Conservation (phyloP, 495 filamentous ascomycete genomes). For the Geopyxis carbonaria region DNA sequence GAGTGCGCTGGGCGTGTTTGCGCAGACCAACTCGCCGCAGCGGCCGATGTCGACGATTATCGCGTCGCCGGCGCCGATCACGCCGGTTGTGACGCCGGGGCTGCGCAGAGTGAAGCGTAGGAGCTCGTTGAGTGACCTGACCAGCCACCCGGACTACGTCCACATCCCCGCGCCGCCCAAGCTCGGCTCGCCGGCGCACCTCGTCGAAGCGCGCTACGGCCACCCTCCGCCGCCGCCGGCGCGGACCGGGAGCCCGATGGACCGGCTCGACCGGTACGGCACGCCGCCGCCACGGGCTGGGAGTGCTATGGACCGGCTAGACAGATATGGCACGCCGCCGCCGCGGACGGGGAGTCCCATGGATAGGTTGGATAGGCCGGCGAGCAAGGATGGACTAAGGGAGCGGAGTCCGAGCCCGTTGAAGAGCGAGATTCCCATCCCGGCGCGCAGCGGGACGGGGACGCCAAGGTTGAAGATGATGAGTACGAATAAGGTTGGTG, state of each 20-base stretch:
- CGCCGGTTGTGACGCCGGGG: constrained; percentile 33
- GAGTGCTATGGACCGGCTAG: too few relatives aligned
- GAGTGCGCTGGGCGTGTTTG: not conserved
- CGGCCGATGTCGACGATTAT: constrained; percentile 21
- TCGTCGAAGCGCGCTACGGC: constrained; percentile 9
- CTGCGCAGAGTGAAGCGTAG: constrained; percentile 57
- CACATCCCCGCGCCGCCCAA: constrained; percentile 17
- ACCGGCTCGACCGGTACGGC: constrained; percentile 28
- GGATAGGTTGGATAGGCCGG: too few relatives aligned
- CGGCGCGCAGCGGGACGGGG: constrained; percentile 11
- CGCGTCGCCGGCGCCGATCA: constrained; percentile 21
- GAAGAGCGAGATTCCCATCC: constrained; percentile 13
- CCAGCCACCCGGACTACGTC: constrained; percentile 26
- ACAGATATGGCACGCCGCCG: too few relatives aligned
- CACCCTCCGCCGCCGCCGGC: constrained; percentile 5
- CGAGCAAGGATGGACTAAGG: too few relatives aligned
- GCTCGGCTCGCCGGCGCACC: constrained; percentile 14
- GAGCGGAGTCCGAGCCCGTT: too few relatives aligned
- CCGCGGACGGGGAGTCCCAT: too few relatives aligned
- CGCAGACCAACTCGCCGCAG: constrained; percentile 21
- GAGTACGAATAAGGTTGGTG: constrained; percentile 57
- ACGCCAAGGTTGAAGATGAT: constrained; percentile 65
- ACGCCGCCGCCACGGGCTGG: too few relatives aligned
- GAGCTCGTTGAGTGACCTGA: constrained; percentile 81
- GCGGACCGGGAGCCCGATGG: constrained; percentile 18